Percentiles rank a stretch among this genome's conserved stretches.
phyloP scores from a whole-genome alignment of 2,329 filamentous ascomycete genomes.

The Claviceps maximensis region DNA sequence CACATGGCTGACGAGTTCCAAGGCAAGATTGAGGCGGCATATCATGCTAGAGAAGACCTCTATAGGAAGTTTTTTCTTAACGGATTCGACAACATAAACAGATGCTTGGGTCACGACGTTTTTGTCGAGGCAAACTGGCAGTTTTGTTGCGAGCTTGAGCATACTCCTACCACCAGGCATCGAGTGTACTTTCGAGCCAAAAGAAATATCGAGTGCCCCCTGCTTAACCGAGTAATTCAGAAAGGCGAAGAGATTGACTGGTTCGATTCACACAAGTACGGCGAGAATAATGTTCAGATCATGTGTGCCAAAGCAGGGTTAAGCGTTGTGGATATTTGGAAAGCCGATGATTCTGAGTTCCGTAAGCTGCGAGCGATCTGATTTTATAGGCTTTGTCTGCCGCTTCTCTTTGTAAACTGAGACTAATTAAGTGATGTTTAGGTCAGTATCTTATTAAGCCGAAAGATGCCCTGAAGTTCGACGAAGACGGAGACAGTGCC shows the following conservation, averaged over 20 bases:
- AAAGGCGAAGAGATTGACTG: constrained; percentile 26
- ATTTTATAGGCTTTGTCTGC: background rate
- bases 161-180: constrained; percentile 23
- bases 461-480: constrained; percentile 16
- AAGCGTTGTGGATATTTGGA: constrained; percentile 22
- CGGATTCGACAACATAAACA: constrained; percentile 25
- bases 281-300: constrained; percentile 20
- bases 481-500: constrained; percentile 25
- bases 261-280: constrained; percentile 31
- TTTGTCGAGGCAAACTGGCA: constrained; percentile 26
- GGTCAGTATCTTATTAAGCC: constrained; percentile 25
- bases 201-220: constrained; percentile 17
- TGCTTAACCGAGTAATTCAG: constrained; percentile 14
- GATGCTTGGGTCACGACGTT: constrained; percentile 19
- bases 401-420: constrained; percentile 1
- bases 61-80: constrained; percentile 25
- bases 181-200: constrained; percentile 27
- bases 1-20: constrained; percentile 19
- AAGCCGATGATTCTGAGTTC: constrained; percentile 25
- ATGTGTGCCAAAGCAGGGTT: constrained; percentile 28
- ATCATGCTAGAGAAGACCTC: constrained; percentile 24
- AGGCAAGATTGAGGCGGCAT: constrained; percentile 27
- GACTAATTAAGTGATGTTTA: constrained; percentile 11
- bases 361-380: constrained; percentile 15
- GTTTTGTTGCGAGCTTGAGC: constrained; percentile 22